Evolutionary conservation across 2,329 filamentous ascomycete species (phyloP).

Genomic region (Coniosporium tulheliwenetii): DNA sequence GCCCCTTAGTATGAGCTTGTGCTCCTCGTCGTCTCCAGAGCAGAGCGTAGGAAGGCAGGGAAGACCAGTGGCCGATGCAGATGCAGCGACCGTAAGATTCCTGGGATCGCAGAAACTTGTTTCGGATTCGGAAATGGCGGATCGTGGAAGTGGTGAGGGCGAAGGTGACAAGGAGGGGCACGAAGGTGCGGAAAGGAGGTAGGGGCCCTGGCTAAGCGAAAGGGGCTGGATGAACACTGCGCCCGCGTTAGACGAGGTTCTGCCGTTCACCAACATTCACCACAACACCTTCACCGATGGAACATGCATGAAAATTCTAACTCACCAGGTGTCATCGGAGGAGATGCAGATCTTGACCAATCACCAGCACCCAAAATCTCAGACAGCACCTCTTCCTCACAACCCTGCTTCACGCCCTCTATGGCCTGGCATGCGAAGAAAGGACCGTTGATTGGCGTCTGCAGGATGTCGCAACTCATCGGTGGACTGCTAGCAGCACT

Average conservation of each 20-base stretch:
- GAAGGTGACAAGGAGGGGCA: slow-evolving; percentile 81
- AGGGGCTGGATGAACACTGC: slow-evolving; percentile 51
- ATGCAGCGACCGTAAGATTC: slow-evolving; percentile 58
- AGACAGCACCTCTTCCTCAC: slow-evolving; percentile 52
- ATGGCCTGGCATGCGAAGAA: slow-evolving; percentile 58
- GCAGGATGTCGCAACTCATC: slow-evolving; percentile 57
- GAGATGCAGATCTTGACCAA: slow-evolving; percentile 64
- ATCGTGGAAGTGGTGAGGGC: slow-evolving; percentile 60
- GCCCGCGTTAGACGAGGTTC: slow-evolving; percentile 10
- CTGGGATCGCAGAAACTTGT: slow-evolving; percentile 84
- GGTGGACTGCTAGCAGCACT: slow-evolving; percentile 76
- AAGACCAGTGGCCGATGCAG: slow-evolving; percentile 42
- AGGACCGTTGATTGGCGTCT: slow-evolving; percentile 69
- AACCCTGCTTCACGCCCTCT: slow-evolving; percentile 52
- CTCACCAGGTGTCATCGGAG: slow-evolving; percentile 84
- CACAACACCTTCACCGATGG: not conserved
- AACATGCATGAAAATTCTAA: slow-evolving; percentile 10
- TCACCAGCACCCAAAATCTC: slow-evolving; percentile 61
- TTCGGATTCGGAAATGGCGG: slow-evolving; percentile 53
- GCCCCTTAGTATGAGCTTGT: slow-evolving; percentile 31
- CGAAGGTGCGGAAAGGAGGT: slow-evolving; percentile 55
- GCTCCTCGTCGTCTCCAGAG: slow-evolving; percentile 32
- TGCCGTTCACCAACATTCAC: not conserved
- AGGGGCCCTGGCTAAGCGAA: slow-evolving; percentile 43
- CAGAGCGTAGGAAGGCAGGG: slow-evolving; percentile 46